A percentile compares a stretch with the other conserved stretches of the same genome.
Evolutionary conservation across 169 alveolate genomes (phyloP).

Genomic region (Plasmodium gallinaceum): DNA sequence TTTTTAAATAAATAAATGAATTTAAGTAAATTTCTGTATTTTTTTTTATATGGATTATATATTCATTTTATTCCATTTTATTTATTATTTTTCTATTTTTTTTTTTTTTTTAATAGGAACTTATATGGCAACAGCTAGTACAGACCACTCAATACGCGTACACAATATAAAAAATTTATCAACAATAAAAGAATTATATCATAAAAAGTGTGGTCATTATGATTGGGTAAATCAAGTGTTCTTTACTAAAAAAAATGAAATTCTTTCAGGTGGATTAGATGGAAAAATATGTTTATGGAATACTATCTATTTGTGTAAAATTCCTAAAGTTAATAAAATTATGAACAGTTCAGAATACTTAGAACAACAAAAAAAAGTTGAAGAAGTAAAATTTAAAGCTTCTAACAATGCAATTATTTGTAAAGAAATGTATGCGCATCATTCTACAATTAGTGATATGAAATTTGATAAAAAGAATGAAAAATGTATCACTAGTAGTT

Average conservation of each 20-base stretch:
- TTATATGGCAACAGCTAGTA: conserved; percentile 73
- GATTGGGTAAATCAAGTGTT: conserved; percentile 77
- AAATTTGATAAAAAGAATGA: conserved; percentile 73
- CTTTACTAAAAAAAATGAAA: conserved; percentile 75
- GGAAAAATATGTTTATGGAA: conserved; percentile 78
- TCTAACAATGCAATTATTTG: conserved; percentile 50
- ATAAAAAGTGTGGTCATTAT: conserved; percentile 73
- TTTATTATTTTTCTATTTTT: background rate
- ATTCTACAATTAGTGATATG: conserved; percentile 78
- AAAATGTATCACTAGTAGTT: conserved; percentile 77
- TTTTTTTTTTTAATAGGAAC: conserved; percentile 46
- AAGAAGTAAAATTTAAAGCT: conserved; percentile 67
- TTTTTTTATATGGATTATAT: background rate
- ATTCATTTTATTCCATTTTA: background rate
- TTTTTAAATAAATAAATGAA: too few species aligned
- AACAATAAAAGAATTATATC: conserved; percentile 68
- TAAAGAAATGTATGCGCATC: conserved; percentile 76
- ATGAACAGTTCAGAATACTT: conserved; percentile 70
- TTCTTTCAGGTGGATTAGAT: conserved; percentile 78
- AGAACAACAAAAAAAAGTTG: conserved; percentile 58
- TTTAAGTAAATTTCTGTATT: background rate
- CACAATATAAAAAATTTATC: conserved; percentile 62
- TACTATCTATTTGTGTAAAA: conserved; percentile 49
- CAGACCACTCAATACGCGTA: conserved; percentile 71
- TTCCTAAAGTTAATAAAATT: conserved; percentile 60